Evolutionary conservation across 441 rosid genomes (phyloP).

Genomic region (Hypseocharis bilobata): DNA sequence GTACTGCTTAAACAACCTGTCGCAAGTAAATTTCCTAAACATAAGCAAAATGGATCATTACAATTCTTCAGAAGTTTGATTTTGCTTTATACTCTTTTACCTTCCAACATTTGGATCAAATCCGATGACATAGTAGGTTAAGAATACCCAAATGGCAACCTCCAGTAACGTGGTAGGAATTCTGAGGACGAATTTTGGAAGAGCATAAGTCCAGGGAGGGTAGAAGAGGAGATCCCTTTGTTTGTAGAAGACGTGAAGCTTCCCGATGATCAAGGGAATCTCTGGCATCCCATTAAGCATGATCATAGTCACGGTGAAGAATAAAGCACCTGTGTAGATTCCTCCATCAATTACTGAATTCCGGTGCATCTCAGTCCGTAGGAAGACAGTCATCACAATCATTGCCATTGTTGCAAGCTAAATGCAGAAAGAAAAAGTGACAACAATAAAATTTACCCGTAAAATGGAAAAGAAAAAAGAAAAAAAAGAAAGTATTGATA

Average conservation of each 20-base stretch:
- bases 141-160: constrained; percentile 53
- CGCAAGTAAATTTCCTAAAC: background rate
- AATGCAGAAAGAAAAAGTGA: constrained; percentile 14
- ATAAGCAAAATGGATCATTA: background rate
- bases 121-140: constrained; percentile 69
- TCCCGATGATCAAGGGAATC: constrained; percentile 56
- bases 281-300: constrained; percentile 71
- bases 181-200: constrained; percentile 68
- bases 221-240: constrained; percentile 63
- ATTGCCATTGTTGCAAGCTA: constrained; percentile 43
- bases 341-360: constrained; percentile 38
- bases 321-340: constrained; percentile 56
- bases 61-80: too few relatives aligned
- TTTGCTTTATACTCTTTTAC: constrained; percentile 26
- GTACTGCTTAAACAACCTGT: constrained; percentile 65
- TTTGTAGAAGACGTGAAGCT: constrained; percentile 79
- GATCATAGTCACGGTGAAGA: constrained; percentile 35
- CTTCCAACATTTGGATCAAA: constrained; percentile 58
- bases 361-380: constrained; percentile 50
- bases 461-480: background rate
- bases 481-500: background rate
- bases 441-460: background rate
- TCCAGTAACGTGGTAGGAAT: constrained; percentile 52
- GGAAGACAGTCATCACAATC: constrained; percentile 47
- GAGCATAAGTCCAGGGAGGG: constrained; percentile 62